Evolutionary conservation across 768 basidiomycete genomes (phyloP).

Genomic region (Lyophyllum semitale): DNA sequence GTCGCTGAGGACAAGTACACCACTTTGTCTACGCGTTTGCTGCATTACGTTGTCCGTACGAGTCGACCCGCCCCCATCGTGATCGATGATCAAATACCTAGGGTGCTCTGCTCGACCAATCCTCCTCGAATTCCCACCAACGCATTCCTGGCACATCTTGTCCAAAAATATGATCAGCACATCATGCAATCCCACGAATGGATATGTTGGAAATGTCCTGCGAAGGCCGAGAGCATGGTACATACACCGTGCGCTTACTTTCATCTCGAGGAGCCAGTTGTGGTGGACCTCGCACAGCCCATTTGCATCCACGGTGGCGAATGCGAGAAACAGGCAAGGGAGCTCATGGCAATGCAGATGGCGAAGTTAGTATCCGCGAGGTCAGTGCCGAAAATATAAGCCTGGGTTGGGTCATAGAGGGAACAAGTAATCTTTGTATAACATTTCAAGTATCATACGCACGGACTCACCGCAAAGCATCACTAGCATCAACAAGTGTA

Average conservation of each 20-base stretch:
- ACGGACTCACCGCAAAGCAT: background rate
- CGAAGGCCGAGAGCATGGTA: slow-evolving; percentile 1
- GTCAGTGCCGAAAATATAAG: background rate
- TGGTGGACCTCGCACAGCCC: slow-evolving; percentile 6
- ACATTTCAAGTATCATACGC: background rate
- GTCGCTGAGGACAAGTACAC: background rate
- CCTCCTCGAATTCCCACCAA: slow-evolving; percentile 1
- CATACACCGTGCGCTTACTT: slow-evolving; percentile 9
- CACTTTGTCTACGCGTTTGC: background rate
- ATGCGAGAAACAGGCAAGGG: background rate
- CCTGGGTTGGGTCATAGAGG: background rate
- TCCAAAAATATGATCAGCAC: slow-evolving; percentile 6
- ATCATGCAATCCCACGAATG: slow-evolving; percentile 5
- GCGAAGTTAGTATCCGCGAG: background rate
- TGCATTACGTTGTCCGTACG: slow-evolving; percentile 2
- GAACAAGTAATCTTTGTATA: background rate
- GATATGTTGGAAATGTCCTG: slow-evolving; percentile 9
- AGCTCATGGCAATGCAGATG: background rate
- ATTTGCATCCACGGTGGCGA: slow-evolving; percentile 1
- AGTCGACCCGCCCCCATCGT: slow-evolving; percentile 1
- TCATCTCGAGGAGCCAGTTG: slow-evolving; percentile 1
- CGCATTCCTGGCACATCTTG: slow-evolving; percentile 5
- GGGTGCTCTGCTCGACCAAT: slow-evolving; percentile 2
- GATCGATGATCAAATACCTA: background rate
- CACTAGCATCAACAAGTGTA: background rate